Percentiles rank a stretch among this genome's conserved stretches.
phyloP scores from a whole-genome alignment of 176 grass and related monocot species.

The Poa annua region DNA sequence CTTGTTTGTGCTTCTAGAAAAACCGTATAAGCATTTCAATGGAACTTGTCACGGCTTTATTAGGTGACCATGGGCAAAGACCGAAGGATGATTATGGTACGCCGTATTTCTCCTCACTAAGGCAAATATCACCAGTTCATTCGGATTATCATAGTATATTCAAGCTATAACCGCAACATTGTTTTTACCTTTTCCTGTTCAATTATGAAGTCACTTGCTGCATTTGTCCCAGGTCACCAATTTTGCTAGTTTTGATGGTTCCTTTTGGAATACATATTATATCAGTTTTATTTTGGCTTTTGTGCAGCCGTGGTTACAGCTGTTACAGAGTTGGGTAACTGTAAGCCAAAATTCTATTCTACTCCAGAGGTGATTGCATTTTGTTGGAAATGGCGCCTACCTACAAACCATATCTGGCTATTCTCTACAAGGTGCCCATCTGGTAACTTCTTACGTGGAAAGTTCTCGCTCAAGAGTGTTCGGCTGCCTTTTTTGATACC shows the following conservation, averaged over 20 bases:
- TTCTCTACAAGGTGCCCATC: conserved; percentile 86
- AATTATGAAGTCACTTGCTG: background rate
- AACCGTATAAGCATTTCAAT: conserved; percentile 88
- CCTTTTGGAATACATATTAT: conserved; percentile 33
- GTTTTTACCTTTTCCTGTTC: conserved; percentile 2
- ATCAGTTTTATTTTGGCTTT: conserved; percentile 28
- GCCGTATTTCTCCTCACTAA: conserved; percentile 10
- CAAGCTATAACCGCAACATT: background rate
- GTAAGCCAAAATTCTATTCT: conserved; percentile 94
- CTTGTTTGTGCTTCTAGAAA: conserved; percentile 61
- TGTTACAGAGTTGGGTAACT: conserved; percentile 78
- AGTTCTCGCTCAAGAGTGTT: conserved; percentile 9
- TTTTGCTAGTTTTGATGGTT: conserved; percentile 3
- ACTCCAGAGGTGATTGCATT: conserved; percentile 90
- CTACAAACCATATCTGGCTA: conserved; percentile 93
- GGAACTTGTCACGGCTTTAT: conserved; percentile 96
- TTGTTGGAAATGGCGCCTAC: conserved; percentile 89
- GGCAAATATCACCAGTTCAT: conserved; percentile 4
- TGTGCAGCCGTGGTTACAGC: conserved; percentile 81
- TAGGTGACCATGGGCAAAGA: conserved; percentile 97
- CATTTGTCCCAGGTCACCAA: conserved; percentile 20
- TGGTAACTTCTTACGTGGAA: conserved; percentile 26
- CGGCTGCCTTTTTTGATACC: background rate
- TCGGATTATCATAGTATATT: conserved; percentile 14
- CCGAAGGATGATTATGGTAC: conserved; percentile 98